Percentiles rank a stretch among this genome's conserved stretches.
Conservation (phyloP, 768 basidiomycete species). For the Boletus reticulatus region DNA sequence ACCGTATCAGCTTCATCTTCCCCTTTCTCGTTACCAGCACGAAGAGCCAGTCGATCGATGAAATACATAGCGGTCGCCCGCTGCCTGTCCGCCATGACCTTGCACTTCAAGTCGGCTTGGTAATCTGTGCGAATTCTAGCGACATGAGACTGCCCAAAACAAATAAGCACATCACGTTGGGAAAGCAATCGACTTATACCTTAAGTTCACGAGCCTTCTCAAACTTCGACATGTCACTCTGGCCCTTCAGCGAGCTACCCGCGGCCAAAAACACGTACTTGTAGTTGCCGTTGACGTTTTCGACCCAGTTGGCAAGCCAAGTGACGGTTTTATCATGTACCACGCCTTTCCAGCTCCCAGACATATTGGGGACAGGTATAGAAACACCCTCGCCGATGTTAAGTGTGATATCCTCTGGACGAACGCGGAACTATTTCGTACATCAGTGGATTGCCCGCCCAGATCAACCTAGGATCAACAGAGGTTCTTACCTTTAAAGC, state of each 20-base stretch:
- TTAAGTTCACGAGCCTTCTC: slow-evolving; percentile 97
- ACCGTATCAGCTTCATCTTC: slow-evolving; percentile 99
- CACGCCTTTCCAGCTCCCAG: slow-evolving; percentile 88
- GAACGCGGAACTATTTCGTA: slow-evolving; percentile 66
- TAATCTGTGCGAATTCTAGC: slow-evolving; percentile 91
- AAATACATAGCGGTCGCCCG: slow-evolving; percentile 99
- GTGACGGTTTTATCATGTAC: slow-evolving; percentile 95
- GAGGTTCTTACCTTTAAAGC: slow-evolving; percentile 71
- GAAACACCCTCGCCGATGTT: slow-evolving; percentile 82
- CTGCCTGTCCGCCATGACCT: slow-evolving; percentile 93
- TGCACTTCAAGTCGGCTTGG: slow-evolving; percentile 75
- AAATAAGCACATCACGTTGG: slow-evolving; percentile 4
- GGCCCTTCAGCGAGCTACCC: slow-evolving; percentile 96
- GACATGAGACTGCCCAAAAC: slow-evolving; percentile 68
- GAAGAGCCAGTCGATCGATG: slow-evolving; percentile 94
- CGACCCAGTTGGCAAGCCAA: slow-evolving; percentile 99
- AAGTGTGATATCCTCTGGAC: slow-evolving; percentile 92
- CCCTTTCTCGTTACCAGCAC: slow-evolving; percentile 99
- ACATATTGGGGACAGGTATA: slow-evolving; percentile 84
- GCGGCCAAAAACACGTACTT: slow-evolving; percentile 99
- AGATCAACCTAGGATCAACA: neutral
- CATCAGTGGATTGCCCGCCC: slow-evolving; percentile 5
- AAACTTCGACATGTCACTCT: slow-evolving; percentile 96
- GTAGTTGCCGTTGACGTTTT: slow-evolving; percentile 92
- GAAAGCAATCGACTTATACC: slow-evolving; percentile 40